These are phyloP conservation scores for Cordyceps cicadae DNA, from an alignment of 2,329 filamentous ascomycete species.

Conservation along the genomic window DNA sequence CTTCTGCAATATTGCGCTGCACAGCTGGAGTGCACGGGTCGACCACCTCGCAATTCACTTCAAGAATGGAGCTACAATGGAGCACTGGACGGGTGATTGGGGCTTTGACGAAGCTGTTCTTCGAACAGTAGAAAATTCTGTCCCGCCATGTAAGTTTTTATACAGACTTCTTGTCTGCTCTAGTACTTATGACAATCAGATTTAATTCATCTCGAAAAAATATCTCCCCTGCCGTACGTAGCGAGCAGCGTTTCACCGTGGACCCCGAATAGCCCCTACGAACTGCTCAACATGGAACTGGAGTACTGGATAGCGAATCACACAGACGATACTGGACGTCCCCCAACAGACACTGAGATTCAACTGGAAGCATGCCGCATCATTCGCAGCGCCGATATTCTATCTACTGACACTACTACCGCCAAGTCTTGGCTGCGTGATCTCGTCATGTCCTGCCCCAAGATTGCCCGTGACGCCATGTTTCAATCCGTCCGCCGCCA, in stretches of 20 bases:
- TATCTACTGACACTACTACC: slow-evolving; percentile 31
- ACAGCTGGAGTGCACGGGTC: slow-evolving; percentile 51
- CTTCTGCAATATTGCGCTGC: slow-evolving; percentile 55
- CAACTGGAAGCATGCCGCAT: slow-evolving; percentile 49
- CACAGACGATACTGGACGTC: slow-evolving; percentile 30
- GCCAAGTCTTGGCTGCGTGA: slow-evolving; percentile 49
- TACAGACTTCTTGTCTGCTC: slow-evolving; percentile 21
- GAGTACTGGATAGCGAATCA: slow-evolving; percentile 42
- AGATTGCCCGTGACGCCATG: slow-evolving; percentile 34
- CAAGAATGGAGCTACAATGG: slow-evolving; percentile 57
- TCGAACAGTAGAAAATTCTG: slow-evolving; percentile 57
- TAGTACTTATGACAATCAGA: slow-evolving; percentile 40
- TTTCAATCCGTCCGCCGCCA: slow-evolving; percentile 37
- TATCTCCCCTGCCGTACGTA: slow-evolving; percentile 46
- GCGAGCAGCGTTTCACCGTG: slow-evolving; percentile 36
- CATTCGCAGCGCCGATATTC: slow-evolving; percentile 46
- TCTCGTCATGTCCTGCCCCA: slow-evolving; percentile 43
- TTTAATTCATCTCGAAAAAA: slow-evolving; percentile 55
- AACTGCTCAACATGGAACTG: slow-evolving; percentile 51
- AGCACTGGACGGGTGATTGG: slow-evolving; percentile 63
- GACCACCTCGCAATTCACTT: slow-evolving; percentile 60
- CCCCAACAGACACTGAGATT: slow-evolving; percentile 44
- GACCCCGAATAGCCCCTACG: slow-evolving; percentile 48
- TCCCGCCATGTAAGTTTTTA: slow-evolving; percentile 51
- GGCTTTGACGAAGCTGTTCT: slow-evolving; percentile 55